Evolutionary conservation across 2,329 filamentous ascomycete species (phyloP).

Genomic region (Podosphaera leucotricha): DNA sequence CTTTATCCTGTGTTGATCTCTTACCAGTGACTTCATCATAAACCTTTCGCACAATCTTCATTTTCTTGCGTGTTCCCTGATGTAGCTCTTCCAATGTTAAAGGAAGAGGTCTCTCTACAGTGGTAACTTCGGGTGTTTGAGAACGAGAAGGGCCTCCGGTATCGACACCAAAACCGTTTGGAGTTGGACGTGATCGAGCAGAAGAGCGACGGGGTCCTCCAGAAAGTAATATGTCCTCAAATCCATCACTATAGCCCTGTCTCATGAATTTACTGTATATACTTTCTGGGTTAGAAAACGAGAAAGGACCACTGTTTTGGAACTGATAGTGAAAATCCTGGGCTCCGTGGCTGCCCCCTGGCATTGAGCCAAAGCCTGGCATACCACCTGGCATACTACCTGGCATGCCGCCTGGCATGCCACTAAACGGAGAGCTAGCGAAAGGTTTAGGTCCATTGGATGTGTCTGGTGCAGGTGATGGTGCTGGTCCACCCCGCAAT

Average conservation of each 20-base stretch:
- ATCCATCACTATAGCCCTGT: conserved; percentile 20
- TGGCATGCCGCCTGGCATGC: conserved; percentile 29
- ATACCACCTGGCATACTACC: conserved; percentile 21
- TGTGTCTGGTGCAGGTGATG: conserved; percentile 36
- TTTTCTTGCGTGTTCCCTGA: conserved; percentile 76
- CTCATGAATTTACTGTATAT: conserved; percentile 75
- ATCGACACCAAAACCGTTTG: conserved; percentile 21
- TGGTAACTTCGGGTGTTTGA: conserved; percentile 66
- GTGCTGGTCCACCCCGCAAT: conserved; percentile 52
- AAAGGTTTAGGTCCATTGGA: conserved; percentile 32
- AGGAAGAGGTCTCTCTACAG: conserved; percentile 63
- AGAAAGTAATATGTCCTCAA: conserved; percentile 28
- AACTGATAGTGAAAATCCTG: conserved; percentile 25
- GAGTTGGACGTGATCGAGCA: conserved; percentile 21
- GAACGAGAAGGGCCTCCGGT: conserved; percentile 16
- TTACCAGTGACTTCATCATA: conserved; percentile 65
- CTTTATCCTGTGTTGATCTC: conserved; percentile 65
- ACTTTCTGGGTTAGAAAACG: conserved; percentile 59
- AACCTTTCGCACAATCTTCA: conserved; percentile 94
- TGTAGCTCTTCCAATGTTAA: conserved; percentile 76
- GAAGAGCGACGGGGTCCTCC: conserved; percentile 20
- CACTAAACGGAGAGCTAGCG: conserved; percentile 15
- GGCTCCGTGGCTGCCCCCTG: conserved; percentile 29
- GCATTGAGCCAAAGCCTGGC: conserved; percentile 21
- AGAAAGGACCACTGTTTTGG: conserved; percentile 30